Conservation (phyloP, 1,139 yeast species). For the Geotrichum restrictum region DNA sequence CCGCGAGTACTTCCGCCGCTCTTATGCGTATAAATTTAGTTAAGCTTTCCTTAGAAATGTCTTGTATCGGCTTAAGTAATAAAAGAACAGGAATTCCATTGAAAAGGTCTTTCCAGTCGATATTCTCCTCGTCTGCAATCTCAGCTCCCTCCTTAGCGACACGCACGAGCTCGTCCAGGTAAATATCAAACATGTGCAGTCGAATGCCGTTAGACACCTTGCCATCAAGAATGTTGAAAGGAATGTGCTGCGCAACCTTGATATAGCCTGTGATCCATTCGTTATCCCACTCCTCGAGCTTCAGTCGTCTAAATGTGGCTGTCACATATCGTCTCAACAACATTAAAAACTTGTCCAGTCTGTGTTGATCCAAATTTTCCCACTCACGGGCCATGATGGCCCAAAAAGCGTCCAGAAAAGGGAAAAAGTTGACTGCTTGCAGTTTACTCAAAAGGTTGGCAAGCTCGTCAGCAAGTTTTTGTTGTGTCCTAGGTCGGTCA, state of each 20-base stretch:
- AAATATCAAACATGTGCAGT: constrained; percentile 79
- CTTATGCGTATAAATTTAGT: constrained; percentile 65
- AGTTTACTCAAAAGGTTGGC: constrained; percentile 52
- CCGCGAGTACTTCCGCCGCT: constrained; percentile 64
- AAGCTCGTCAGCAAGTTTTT: constrained; percentile 68
- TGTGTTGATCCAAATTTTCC: constrained; percentile 67
- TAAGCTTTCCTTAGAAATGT: constrained; percentile 48
- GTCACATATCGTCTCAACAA: constrained; percentile 73
- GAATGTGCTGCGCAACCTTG: constrained; percentile 39
- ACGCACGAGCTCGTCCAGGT: constrained; percentile 76
- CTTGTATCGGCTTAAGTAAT: constrained; percentile 57
- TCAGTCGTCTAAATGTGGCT: constrained; percentile 58
- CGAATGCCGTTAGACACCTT: constrained; percentile 73
- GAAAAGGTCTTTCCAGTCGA: constrained; percentile 35
- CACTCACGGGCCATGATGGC: constrained; percentile 73
- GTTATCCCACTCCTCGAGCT: constrained; percentile 54
- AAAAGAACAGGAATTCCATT: constrained; percentile 51
- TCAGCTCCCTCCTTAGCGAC: constrained; percentile 47
- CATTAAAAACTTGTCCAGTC: constrained; percentile 83
- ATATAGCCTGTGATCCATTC: constrained; percentile 48
- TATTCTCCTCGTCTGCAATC: constrained; percentile 24
- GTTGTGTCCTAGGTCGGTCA: constrained; percentile 90
- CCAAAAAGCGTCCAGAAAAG: constrained; percentile 79
- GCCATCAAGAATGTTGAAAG: constrained; percentile 38
- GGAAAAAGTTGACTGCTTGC: constrained; percentile 45